phyloP scores from a whole-genome alignment of 1,284 basidiomycete species.

The Leccinum solheimii region DNA sequence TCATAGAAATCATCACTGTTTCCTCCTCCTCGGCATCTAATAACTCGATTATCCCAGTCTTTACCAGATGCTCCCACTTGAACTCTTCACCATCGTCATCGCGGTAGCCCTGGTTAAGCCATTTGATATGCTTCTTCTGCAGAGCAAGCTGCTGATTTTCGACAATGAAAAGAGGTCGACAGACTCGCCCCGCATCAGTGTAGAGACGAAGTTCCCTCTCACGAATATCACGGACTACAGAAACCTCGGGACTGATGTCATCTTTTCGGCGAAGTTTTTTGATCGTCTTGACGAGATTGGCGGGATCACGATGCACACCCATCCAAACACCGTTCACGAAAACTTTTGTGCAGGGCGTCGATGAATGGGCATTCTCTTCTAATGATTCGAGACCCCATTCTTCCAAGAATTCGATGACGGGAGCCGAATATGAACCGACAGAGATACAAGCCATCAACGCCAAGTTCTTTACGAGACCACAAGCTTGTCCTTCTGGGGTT shows the following conservation, averaged over 20 bases:
- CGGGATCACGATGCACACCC: conserved; percentile 97
- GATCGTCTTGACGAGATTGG: conserved; percentile 90
- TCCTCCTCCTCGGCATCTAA: conserved; percentile 99
- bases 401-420: conserved; percentile 97
- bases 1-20: conserved; percentile 99
- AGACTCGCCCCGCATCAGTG: conserved; percentile 96
- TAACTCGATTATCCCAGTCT: conserved; percentile 89
- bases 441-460: conserved; percentile 98
- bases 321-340: conserved; percentile 99
- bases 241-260: conserved; percentile 95
- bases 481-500: conserved; percentile 99
- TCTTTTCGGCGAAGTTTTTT: conserved; percentile 92
- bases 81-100: conserved; percentile 62
- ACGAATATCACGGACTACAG: conserved; percentile 95
- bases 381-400: conserved; percentile 96
- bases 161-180: conserved; percentile 96
- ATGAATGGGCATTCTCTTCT: conserved; percentile 86
- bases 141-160: conserved; percentile 85
- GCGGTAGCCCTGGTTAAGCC: conserved; percentile 55
- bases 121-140: conserved; percentile 83
- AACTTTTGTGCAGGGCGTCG: conserved; percentile 88
- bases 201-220: conserved; percentile 94
- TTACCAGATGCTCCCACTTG: conserved; percentile 86
- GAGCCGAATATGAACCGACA: conserved; percentile 93
- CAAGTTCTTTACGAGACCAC: conserved; percentile 98